phyloP scores from a whole-genome alignment of 106 monocot genomes.

The Apostasia shenzhenica region DNA sequence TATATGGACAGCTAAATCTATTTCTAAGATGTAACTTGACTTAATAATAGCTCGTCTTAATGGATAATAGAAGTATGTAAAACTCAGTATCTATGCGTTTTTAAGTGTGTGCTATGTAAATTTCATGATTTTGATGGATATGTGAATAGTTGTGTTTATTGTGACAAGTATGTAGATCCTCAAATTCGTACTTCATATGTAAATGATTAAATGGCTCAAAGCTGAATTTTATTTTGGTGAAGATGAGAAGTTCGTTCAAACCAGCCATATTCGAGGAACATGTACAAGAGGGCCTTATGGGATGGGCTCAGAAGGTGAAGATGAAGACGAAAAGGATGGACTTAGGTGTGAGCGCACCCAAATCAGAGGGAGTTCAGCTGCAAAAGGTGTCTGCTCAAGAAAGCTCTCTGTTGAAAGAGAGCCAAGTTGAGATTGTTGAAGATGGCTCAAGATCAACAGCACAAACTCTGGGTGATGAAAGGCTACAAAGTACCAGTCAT shows the following conservation, averaged over 20 bases:
- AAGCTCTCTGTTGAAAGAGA: neutral
- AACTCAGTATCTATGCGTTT: neutral
- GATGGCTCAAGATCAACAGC: neutral
- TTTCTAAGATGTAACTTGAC: too few species aligned
- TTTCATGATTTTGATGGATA: too few species aligned
- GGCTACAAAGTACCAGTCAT: too few species aligned
- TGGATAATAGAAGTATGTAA: too few species aligned
- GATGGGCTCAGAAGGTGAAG: constrained; percentile 42
- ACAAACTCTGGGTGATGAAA: too few species aligned
- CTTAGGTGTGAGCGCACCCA: neutral
- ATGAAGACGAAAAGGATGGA: neutral
- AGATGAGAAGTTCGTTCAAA: constrained; percentile 73
- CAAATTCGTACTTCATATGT: neutral
- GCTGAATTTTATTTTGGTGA: neutral
- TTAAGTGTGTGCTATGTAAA: too few species aligned
- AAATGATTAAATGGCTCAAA: constrained; percentile 3
- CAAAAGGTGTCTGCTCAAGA: neutral
- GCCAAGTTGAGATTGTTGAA: constrained; percentile 5
- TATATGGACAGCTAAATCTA: too few species aligned
- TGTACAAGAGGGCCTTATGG: constrained; percentile 37
- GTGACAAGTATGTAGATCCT: too few species aligned
- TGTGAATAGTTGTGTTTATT: too few species aligned
- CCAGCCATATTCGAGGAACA: constrained; percentile 52
- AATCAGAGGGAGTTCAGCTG: constrained; percentile 1
- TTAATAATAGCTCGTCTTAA: too few species aligned